phyloP scores from a whole-genome alignment of 306 rosid genomes.

The Mimosa bimucronata region DNA sequence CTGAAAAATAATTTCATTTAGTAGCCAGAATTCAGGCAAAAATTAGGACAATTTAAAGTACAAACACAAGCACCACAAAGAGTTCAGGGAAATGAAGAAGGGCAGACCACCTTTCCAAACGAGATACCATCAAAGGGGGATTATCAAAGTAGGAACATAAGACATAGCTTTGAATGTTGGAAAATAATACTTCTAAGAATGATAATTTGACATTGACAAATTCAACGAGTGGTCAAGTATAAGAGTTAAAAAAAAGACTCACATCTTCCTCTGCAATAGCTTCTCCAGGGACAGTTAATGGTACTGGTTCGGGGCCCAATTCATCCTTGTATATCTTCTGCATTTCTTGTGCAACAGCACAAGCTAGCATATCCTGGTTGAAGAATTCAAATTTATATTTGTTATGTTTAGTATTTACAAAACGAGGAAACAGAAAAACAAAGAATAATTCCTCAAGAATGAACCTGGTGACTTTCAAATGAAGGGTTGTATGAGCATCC shows the following conservation, averaged over 20 bases:
- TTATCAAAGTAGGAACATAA: background rate
- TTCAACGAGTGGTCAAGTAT: background rate
- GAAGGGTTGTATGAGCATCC: conserved; percentile 91
- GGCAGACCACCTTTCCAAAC: background rate
- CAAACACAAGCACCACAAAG: background rate
- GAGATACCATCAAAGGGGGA: background rate
- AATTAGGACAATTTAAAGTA: background rate
- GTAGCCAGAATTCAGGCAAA: background rate
- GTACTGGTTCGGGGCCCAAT: conserved; percentile 91
- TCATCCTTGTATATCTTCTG: conserved; percentile 84
- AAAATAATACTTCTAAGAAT: background rate
- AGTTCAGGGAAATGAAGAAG: background rate
- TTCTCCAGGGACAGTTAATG: conserved; percentile 82
- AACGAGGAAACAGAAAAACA: conserved; percentile 12
- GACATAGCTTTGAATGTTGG: background rate
- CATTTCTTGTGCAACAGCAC: conserved; percentile 92
- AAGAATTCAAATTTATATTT: conserved; percentile 19
- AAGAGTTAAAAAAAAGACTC: conserved; percentile 44
- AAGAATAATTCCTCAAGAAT: conserved; percentile 18
- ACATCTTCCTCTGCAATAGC: conserved; percentile 82
- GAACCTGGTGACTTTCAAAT: conserved; percentile 85
- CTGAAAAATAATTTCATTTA: conserved; percentile 45
- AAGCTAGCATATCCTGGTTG: conserved; percentile 77
- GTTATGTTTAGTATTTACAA: background rate
- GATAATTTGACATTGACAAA: background rate